These are phyloP conservation scores for Picochlorum sp. DNA, from an alignment of 139 green algal species.

Conservation along the genomic window DNA sequence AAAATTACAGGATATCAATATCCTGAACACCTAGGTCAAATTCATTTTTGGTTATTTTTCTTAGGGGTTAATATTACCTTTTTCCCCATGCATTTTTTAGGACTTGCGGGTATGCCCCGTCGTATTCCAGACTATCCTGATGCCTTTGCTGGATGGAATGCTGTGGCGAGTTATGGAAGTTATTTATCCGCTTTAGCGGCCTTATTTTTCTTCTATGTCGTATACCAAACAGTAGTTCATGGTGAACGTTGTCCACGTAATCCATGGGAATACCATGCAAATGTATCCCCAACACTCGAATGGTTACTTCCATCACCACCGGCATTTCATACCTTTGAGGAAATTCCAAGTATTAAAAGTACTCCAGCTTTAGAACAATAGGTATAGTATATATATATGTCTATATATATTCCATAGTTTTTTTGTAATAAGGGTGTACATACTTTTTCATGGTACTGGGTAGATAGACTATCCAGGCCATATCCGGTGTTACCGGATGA, in stretches of 20 bases:
- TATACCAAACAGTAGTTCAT: conserved; percentile 41
- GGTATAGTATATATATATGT: not conserved
- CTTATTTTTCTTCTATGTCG: conserved; percentile 57
- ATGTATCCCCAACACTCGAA: conserved; percentile 36
- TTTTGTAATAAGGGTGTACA: too few species aligned
- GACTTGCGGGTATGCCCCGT: conserved; percentile 57
- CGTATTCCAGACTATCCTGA: conserved; percentile 60
- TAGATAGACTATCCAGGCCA: not conserved
- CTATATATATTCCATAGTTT: not conserved
- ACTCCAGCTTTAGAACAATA: not conserved
- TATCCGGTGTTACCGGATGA: not conserved
- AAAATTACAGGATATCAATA: conserved; percentile 56
- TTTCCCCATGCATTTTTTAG: conserved; percentile 61
- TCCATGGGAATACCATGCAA: conserved; percentile 39
- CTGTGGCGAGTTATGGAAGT: conserved; percentile 47
- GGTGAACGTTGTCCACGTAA: conserved; percentile 37
- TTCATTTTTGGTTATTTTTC: conserved; percentile 63
- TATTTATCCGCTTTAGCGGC: conserved; percentile 49
- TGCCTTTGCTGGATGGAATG: conserved; percentile 57
- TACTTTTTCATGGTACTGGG: not conserved
- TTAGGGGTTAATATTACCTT: conserved; percentile 67
- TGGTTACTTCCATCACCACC: conserved; percentile 50
- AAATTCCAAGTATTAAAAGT: conserved; percentile 44
- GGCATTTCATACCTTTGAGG: conserved; percentile 52
- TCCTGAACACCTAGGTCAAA: conserved; percentile 46